Base-by-base conservation (phyloP, 2,329 filamentous ascomycete species). In the Diaporthe citrichinensis region DNA sequence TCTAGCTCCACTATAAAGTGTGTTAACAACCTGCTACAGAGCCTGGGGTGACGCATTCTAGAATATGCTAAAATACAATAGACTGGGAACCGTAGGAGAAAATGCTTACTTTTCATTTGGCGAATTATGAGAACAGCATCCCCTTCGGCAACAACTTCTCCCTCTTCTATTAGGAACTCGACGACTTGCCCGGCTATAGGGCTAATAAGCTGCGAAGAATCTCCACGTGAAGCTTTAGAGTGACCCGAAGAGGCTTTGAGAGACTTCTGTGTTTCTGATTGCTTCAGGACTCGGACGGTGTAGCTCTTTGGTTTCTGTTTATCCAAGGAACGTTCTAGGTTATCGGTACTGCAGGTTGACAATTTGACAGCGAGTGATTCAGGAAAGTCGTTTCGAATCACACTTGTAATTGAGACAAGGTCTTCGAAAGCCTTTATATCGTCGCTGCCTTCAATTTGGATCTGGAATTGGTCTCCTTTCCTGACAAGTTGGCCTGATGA, bases 111-210 rank as follows among this genome's bases (percentile, higher is more conserved):
- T 82, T 93, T 93, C 90, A 92, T 92, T 81, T 93, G 91, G 81
- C 90, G 89, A 28, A 93, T 87, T 25, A 93, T 90, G 10, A 84
- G 89, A 78, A 93, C 83, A 0, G 88, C 82, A 53, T 92, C 87
- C 1, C 90, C 89, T 76, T 88, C 84, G 28, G 80, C 81, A 0
- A 91, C 82, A 9, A 80, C 78, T 75, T 91, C 88, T 0, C 89
- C 89, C 5, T 86, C 85, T 8, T 89, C 85, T 0, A 92, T 89
- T 3, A 90, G 79, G 1, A 93, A 83, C 80, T 93, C 91, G 2
- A 92, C 87, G 36, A 93, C 78, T 75, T 89, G 91, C 0, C 91
- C 91, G 0, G 89, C 86, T 20, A 93, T 46, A 8, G 65, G 72
- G 31, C 55, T 71, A 7, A 76, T 34, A 17, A 71, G 41, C 49